These are phyloP conservation scores for Teunomyces panamensis DNA, from an alignment of 805 yeast genomes.

Conservation along the genomic window DNA sequence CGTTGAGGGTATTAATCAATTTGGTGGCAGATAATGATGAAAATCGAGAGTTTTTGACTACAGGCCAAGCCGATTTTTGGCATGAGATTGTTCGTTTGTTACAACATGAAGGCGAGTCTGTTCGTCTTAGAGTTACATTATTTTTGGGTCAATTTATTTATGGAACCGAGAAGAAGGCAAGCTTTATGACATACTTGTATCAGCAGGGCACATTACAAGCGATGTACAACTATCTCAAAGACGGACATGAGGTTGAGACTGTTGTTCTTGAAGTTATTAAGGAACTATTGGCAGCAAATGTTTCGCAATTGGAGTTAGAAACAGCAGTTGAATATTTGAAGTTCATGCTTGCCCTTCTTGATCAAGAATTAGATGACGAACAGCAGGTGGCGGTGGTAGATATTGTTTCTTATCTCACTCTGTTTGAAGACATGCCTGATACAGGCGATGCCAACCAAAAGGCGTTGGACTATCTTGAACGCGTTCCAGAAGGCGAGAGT, in stretches of 20 bases:
- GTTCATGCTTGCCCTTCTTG: neutral
- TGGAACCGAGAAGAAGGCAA: conserved; percentile 17
- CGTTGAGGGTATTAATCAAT: conserved; percentile 30
- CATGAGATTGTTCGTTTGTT: neutral
- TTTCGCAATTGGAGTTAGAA: neutral
- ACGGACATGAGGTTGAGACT: conserved; percentile 5
- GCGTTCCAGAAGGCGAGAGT: conserved; percentile 4
- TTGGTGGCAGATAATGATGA: conserved; percentile 32
- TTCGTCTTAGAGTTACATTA: conserved; percentile 14
- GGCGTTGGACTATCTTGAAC: conserved; percentile 1
- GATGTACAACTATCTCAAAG: neutral
- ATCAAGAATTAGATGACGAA: neutral
- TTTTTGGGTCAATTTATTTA: conserved; percentile 32
- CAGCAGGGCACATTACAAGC: neutral
- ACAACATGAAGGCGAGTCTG: conserved; percentile 3
- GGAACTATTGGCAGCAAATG: conserved; percentile 4
- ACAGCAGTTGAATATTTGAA: neutral
- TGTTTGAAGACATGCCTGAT: conserved; percentile 5
- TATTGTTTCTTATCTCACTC: neutral
- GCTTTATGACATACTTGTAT: conserved; percentile 15
- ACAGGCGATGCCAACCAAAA: conserved; percentile 3
- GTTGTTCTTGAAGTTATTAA: conserved; percentile 6
- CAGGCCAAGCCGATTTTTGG: conserved; percentile 18
- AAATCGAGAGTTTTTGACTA: conserved; percentile 12
- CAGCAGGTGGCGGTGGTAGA: conserved; percentile 1